These are phyloP conservation scores for Acephala macrosclerotiorum DNA, from an alignment of 2,329 filamentous ascomycete genomes.

Conservation along the genomic window DNA sequence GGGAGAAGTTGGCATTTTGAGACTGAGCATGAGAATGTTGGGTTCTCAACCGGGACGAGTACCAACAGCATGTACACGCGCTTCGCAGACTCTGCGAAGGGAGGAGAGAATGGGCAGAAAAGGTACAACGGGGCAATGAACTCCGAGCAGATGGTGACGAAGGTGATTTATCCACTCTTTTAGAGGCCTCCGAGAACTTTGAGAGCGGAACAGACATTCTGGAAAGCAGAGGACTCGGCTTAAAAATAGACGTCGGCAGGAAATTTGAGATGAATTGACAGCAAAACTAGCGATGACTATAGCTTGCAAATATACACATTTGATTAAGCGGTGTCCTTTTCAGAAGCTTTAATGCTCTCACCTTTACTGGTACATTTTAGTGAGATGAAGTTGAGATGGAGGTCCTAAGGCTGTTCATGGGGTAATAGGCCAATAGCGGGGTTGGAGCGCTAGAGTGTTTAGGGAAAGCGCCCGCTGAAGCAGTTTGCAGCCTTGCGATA, in stretches of 20 bases:
- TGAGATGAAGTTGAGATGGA: too few species aligned
- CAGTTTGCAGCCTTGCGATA: conserved; percentile 2
- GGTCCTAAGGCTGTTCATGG: not conserved
- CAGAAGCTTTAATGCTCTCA: too few species aligned
- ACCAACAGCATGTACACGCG: not conserved
- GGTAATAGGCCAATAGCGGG: conserved; percentile 2
- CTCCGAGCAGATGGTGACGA: not conserved
- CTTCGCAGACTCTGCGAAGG: not conserved
- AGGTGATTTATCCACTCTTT: not conserved
- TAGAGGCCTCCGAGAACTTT: not conserved
- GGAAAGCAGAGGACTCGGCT: too few species aligned
- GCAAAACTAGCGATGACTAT: too few species aligned
- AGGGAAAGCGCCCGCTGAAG: not conserved
- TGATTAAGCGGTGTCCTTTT: too few species aligned
- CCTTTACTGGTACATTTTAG: too few species aligned
- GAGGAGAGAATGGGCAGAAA: not conserved
- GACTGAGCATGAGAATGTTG: not conserved
- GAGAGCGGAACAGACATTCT: not conserved
- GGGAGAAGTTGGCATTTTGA: conserved; percentile 1
- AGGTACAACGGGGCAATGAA: not conserved
- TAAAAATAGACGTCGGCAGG: too few species aligned
- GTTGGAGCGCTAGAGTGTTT: not conserved
- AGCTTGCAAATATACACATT: too few species aligned
- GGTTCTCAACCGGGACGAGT: not conserved
- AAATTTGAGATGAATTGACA: too few species aligned